Base-by-base conservation (phyloP, 306 rosid species). In the Carpinus viminea region DNA sequence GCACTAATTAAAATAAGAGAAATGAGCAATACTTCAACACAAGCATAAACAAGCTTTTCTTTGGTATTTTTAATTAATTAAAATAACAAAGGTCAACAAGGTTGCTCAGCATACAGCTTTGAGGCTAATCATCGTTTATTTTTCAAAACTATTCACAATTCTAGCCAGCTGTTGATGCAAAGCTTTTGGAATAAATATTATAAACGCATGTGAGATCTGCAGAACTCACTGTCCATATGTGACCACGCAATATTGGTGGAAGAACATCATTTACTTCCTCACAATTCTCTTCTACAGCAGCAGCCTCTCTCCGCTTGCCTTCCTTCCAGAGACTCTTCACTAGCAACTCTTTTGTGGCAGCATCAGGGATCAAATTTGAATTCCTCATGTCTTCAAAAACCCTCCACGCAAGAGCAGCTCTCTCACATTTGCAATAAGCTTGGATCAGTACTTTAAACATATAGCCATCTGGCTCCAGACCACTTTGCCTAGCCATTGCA, bases 271-370 rank as follows among this genome's bases (percentile, higher is more conserved):
- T 83, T 64, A 77, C 78, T 80, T 89, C 91, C 81, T 85, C 88
- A 69, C 83, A 91, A 71, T 85, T 83, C 82, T 88, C 97, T 83
- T 88, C 90, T 47, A 90, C 92, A 16, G 89, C 81, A 31, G 96
- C 94, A 55, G 93, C 98, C 79, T 93, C 98, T 76, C 89, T 86
- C 62, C 97, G 85, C 83, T 86, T 88, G 78, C 92, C 94, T 86
- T 93, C 94, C 85, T 80, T 89, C 97, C 98, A 93, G 26, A 93
- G 97, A 84, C 93, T 85, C 87, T 86, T 89, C 28, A 93, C 94
- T n/a, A 93, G 90, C 85, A 91, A 78, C 70, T 91, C 93, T 85
- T 91, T 93, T 65, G 91, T 93, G 81, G 85, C 76, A 16, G 84
- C 76, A 66, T 93, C 96, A 53, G 91, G 96, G 79, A 86, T 43